Evolutionary conservation across 2,329 filamentous ascomycete species (phyloP).

Genomic region (Clonostachys rhizophaga): DNA sequence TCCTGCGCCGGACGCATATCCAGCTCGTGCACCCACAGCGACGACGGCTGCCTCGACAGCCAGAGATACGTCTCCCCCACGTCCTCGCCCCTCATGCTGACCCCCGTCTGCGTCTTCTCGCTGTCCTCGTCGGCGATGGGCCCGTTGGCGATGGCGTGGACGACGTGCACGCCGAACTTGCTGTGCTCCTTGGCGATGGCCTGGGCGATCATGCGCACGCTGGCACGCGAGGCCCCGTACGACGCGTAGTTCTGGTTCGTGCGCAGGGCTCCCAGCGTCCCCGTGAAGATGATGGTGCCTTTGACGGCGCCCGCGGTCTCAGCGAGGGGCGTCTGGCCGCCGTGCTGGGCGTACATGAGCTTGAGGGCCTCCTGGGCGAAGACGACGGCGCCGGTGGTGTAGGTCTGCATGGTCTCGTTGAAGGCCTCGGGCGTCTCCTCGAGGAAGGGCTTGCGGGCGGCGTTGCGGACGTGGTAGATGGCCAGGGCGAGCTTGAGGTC

Average conservation of each 20-base stretch:
- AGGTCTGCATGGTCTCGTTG: conserved; percentile 39
- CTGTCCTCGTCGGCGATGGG: conserved; percentile 44
- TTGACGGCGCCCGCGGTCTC: conserved; percentile 44
- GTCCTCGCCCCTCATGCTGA: conserved; percentile 53
- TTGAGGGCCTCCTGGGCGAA: conserved; percentile 49
- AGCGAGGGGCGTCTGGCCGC: conserved; percentile 31
- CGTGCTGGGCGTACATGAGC: conserved; percentile 46
- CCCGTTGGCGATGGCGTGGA: conserved; percentile 55
- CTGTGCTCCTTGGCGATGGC: conserved; percentile 51
- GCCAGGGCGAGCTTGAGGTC: conserved; percentile 45
- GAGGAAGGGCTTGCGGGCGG: conserved; percentile 48
- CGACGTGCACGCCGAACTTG: conserved; percentile 50
- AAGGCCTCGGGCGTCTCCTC: conserved; percentile 46
- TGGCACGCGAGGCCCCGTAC: conserved; percentile 47
- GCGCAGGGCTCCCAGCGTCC: conserved; percentile 46
- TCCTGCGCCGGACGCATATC: background rate
- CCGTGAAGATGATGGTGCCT: conserved; percentile 52
- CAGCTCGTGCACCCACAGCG: background rate
- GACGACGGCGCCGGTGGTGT: conserved; percentile 49
- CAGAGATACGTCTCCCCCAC: conserved; percentile 52
- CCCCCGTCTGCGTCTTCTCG: conserved; percentile 39
- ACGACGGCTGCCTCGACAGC: conserved; percentile 8
- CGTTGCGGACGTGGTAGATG: conserved; percentile 52
- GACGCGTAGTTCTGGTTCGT: conserved; percentile 48
- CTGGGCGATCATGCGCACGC: conserved; percentile 50